These are phyloP conservation scores for Pontederia crassipes DNA, from an alignment of 176 grass and related monocot species.

Conservation along the genomic window DNA sequence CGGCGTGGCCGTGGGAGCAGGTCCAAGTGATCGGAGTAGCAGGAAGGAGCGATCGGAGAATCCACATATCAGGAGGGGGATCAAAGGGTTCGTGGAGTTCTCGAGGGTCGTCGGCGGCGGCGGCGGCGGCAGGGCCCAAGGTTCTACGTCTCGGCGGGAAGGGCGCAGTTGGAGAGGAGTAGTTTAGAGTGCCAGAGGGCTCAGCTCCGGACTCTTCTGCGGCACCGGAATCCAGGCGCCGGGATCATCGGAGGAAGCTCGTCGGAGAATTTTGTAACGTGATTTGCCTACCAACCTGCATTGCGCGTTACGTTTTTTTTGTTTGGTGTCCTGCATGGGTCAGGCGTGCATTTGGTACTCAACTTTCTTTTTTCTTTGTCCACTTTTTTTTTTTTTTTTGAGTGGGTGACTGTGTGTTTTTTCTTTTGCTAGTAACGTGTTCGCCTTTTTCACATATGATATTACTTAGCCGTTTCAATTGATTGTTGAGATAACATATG, in stretches of 20 bases:
- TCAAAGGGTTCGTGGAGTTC: conserved; percentile 92
- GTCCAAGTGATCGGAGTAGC: background rate
- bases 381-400: no score
- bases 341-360: no score
- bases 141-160: conserved; percentile 26
- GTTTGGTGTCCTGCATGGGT: no score
- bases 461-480: no score
- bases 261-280: conserved; percentile 36
- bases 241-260: conserved; percentile 29
- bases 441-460: no score
- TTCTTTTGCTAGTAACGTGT: no score
- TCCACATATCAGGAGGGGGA: conserved; percentile 75
- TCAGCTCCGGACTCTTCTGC: conserved; percentile 59
- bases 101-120: conserved; percentile 24
- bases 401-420: no score
- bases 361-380: no score
- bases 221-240: conserved; percentile 30
- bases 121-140: background rate
- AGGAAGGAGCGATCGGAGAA: conserved; percentile 50
- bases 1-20: no score
- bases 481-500: no score
- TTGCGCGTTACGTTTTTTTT: no score
- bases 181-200: conserved; percentile 77
- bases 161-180: conserved; percentile 25
- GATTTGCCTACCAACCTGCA: background rate